Evolutionary conservation across 352 stramenopile species (phyloP), one percentile per base, ranked within the genome.

Genomic region (Globisporangium abappressorium): DNA sequence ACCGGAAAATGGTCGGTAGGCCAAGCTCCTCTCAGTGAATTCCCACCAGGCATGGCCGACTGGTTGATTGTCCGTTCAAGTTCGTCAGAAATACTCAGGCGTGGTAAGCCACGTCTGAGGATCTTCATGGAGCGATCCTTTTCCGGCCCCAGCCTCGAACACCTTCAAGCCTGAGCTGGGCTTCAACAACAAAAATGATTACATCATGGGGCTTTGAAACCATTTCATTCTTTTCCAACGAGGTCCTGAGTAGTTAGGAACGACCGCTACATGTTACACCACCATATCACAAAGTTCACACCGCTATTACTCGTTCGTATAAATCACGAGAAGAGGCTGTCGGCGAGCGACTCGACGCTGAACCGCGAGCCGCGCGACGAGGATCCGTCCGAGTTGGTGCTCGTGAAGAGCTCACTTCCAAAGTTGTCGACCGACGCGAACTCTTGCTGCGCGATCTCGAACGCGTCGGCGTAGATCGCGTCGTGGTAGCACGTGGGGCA

Each of bases 361-460:
- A 41, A 41, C 28, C 55, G 9, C 8, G 43, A 51, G 15, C 43
- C 43, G 6, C 43, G 15, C 18, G 43, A 51, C 43, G 30, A 60
- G 0, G 28, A 43, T 2, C 18, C 22, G 2, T 60, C 55, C 30
- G 55, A 60, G 55, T 46, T 60, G 55, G 55, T 34, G 33, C 56
- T 49, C 56, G n/a, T 49, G 56, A 62, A 62, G 56, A 62, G 56
- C 56, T 62, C 56, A 12, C 30, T 47, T 9, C 56, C 56, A 11
- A 62, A 62, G 1, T 22, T 33, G 33, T 49, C 56, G 30, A 62
- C 1, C 33, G 56, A 22, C 33, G 56, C 56, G 11, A 62, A 62
- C n/a, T 62, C 56, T 15, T 62, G 56, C 20, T 62, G 56, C 33
- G 56, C 56, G 56, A 62, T 30, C 33, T 62, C 30, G 12, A 62